A percentile compares a stretch with the other conserved stretches of the same genome.
Evolutionary conservation across 164 flowering plant genomes (phyloP).

Genomic region (Magnolia officinalis): DNA sequence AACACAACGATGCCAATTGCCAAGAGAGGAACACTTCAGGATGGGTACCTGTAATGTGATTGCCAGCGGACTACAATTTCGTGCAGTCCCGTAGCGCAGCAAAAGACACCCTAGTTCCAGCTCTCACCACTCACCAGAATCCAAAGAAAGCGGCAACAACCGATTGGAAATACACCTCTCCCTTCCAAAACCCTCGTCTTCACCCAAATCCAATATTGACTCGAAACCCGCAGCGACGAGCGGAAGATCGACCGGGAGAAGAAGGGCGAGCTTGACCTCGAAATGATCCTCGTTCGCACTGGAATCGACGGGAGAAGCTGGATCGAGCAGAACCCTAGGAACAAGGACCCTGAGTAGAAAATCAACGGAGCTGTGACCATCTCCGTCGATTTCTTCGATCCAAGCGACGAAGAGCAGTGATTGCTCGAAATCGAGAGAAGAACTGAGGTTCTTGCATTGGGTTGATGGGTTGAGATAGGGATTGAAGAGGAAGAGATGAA

Average conservation of each 20-base stretch:
- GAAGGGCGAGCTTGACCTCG: constrained; percentile 65
- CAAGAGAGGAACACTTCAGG: no score
- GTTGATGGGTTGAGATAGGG: constrained; percentile 32
- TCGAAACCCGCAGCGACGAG: constrained; percentile 38
- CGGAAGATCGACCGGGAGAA: constrained; percentile 89
- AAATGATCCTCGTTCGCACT: constrained; percentile 65
- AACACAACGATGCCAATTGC: no score
- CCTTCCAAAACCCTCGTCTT: neutral
- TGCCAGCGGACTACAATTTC: neutral
- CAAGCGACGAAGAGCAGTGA: constrained; percentile 46
- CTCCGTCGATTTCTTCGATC: constrained; percentile 20
- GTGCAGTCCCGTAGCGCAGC: neutral
- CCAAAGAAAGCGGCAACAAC: constrained; percentile 37
- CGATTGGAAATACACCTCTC: constrained; percentile 15
- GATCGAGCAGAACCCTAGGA: constrained; percentile 71
- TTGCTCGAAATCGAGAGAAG: constrained; percentile 26
- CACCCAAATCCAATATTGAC: constrained; percentile 27
- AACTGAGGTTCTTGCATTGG: constrained; percentile 42
- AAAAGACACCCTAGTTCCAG: neutral
- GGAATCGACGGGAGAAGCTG: constrained; percentile 46
- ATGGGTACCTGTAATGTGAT: no score
- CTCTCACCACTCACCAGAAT: constrained; percentile 42
- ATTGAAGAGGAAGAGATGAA: constrained; percentile 63
- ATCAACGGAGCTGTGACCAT: constrained; percentile 1
- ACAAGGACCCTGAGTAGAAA: constrained; percentile 53